A percentile compares a stretch with the other conserved stretches of the same genome.
Evolutionary conservation across 768 basidiomycete species (phyloP).

Genomic region (Tremella fuciformis): DNA sequence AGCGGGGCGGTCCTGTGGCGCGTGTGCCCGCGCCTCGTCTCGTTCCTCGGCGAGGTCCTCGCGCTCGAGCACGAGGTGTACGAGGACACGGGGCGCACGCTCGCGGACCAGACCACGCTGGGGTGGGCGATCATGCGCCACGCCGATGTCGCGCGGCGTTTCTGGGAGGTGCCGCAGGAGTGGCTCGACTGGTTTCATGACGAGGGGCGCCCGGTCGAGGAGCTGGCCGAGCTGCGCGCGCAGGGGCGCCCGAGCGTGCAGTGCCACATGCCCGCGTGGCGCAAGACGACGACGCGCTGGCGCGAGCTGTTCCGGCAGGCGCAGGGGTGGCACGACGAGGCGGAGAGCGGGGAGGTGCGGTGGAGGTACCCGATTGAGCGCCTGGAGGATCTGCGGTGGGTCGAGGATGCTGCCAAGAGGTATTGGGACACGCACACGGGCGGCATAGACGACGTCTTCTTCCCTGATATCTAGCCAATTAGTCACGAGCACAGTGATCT

Average conservation of each 20-base stretch:
- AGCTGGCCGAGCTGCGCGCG: neutral
- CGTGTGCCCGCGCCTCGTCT: slow-evolving; percentile 10
- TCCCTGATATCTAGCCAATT: too few species aligned
- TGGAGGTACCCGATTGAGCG: too few species aligned
- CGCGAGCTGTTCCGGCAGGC: too few species aligned
- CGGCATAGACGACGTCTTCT: too few species aligned
- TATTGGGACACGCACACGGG: too few species aligned
- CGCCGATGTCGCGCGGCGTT: neutral
- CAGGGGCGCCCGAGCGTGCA: neutral
- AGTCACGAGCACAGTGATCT: too few species aligned
- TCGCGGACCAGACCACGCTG: slow-evolving; percentile 9
- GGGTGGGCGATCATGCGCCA: neutral
- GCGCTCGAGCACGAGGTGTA: slow-evolving; percentile 4
- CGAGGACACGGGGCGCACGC: neutral
- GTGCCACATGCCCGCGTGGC: neutral
- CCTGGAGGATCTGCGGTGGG: too few species aligned
- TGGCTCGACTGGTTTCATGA: slow-evolving; percentile 18
- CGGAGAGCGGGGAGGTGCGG: too few species aligned
- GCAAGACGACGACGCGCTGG: neutral
- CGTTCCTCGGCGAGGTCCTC: slow-evolving; percentile 10
- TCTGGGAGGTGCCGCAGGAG: slow-evolving; percentile 19
- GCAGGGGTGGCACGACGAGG: too few species aligned
- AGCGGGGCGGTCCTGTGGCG: slow-evolving; percentile 18
- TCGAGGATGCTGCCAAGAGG: too few species aligned
- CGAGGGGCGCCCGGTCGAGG: neutral